Percentiles rank a stretch among this genome's conserved stretches.
phyloP scores from a whole-genome alignment of 345 rosid species.

The Salix dunnii region DNA sequence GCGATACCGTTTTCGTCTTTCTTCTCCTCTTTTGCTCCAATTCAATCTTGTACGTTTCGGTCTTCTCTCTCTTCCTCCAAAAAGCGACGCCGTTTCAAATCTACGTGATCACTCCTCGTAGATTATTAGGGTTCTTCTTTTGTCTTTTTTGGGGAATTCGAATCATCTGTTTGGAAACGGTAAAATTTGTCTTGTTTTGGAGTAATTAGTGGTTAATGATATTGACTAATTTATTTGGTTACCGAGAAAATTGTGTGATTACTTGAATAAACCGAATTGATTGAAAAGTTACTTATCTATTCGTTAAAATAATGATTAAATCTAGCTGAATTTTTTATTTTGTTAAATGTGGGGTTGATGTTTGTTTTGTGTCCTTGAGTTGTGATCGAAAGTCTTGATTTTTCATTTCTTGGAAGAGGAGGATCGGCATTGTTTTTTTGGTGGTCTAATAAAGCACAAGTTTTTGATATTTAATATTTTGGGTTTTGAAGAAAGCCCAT shows the following conservation, averaged over 20 bases:
- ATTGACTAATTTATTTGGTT: neutral
- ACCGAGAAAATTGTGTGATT: neutral
- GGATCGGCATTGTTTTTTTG: neutral
- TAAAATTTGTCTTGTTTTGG: neutral
- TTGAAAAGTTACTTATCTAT: neutral
- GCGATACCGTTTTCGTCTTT: constrained; percentile 3
- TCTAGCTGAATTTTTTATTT: neutral
- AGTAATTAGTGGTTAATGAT: neutral
- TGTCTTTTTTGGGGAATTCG: neutral
- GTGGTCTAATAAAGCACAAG: neutral
- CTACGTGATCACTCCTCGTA: neutral
- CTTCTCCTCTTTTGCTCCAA: neutral
- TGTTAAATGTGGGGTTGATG: neutral
- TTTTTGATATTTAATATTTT: neutral
- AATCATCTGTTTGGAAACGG: neutral
- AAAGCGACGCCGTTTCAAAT: neutral
- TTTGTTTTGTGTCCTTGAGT: neutral
- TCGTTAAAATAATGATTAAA: neutral
- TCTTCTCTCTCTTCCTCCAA: constrained; percentile 6
- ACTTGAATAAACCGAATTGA: neutral
- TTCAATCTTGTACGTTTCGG: constrained; percentile 1
- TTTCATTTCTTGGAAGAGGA: neutral
- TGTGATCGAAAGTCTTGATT: neutral
- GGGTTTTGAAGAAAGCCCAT: neutral
- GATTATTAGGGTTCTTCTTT: constrained; percentile 15